phyloP scores from a whole-genome alignment of 306 rosid genomes.

The Castanospermum australe region DNA sequence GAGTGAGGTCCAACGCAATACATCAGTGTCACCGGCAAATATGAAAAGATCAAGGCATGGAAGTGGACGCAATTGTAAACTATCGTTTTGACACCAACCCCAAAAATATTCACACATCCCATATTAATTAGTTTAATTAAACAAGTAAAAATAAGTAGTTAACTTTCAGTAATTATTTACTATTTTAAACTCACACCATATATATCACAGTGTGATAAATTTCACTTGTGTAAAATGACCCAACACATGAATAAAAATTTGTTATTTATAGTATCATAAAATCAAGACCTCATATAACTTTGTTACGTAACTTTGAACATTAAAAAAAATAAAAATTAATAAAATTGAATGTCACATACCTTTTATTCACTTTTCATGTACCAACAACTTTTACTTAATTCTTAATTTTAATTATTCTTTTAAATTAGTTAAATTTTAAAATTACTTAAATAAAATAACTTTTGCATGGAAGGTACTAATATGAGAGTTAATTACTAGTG shows the following conservation, averaged over 20 bases:
- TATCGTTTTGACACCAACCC: not conserved
- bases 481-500: not conserved
- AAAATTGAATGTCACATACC: not conserved
- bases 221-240: no score
- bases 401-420: no score
- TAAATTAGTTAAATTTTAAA: not conserved
- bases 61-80: not conserved
- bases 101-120: not conserved
- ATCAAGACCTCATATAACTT: no score
- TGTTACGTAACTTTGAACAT: no score
- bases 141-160: not conserved
- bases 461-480: not conserved
- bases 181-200: no score
- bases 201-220: no score
- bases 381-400: not conserved
- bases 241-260: no score
- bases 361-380: not conserved
- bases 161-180: no score
- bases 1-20: not conserved
- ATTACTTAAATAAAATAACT: no score
- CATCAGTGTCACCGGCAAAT: slow-evolving; percentile 22
- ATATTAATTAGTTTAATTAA: not conserved
- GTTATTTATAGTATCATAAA: no score
- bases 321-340: not conserved
- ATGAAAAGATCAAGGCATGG: not conserved